Conservation (phyloP, 169 alveolate genomes). For the Plasmodium chabaudi region DNA sequence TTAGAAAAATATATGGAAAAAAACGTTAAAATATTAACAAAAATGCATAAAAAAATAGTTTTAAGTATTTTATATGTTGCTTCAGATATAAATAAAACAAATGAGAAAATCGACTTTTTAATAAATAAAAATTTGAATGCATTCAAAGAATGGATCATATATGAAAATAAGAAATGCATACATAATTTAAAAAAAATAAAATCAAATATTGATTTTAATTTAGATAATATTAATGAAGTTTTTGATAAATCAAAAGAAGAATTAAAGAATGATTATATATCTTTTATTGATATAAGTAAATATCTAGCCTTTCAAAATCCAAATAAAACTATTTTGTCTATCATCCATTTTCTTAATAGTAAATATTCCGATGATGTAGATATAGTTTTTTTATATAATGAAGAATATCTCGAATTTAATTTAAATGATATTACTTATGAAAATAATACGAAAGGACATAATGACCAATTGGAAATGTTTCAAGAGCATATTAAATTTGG, state of each 20-base stretch:
- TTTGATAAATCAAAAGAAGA: conserved; percentile 55
- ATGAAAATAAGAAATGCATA: conserved; percentile 31
- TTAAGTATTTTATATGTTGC: conserved; percentile 58
- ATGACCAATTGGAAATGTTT: neutral
- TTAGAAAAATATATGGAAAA: conserved; percentile 52
- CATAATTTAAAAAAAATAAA: conserved; percentile 33
- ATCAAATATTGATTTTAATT: conserved; percentile 42
- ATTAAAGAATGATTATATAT: conserved; percentile 21
- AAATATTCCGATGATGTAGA: conserved; percentile 45
- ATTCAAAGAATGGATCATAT: conserved; percentile 49
- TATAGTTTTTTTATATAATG: conserved; percentile 55
- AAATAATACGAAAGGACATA: neutral
- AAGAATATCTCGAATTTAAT: conserved; percentile 34
- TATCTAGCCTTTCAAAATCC: conserved; percentile 60
- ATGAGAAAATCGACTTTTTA: conserved; percentile 43
- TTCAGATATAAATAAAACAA: conserved; percentile 73
- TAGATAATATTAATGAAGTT: conserved; percentile 58
- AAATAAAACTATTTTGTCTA: conserved; percentile 52
- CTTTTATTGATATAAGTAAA: conserved; percentile 66
- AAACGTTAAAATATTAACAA: conserved; percentile 57
- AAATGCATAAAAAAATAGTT: conserved; percentile 62
- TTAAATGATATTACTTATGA: neutral
- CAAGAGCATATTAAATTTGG: neutral
- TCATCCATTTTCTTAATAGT: conserved; percentile 44
- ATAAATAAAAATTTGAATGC: conserved; percentile 56